Percentiles rank a stretch among this genome's conserved stretches.
Conservation (phyloP, 2,329 filamentous ascomycete genomes). For the Drechslera avenae region DNA sequence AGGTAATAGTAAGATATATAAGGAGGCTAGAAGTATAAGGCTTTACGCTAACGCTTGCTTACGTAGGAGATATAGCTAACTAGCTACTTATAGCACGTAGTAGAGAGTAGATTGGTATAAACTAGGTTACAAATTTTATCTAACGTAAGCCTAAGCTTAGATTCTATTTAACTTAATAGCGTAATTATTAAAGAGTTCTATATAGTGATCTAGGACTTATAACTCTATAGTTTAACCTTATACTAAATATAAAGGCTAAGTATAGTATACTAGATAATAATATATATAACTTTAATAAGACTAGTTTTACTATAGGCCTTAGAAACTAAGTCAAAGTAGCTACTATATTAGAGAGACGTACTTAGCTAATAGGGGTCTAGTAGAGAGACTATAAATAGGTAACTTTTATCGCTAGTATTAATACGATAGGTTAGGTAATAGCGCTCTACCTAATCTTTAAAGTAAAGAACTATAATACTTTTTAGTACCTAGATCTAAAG, state of each 20-base stretch:
- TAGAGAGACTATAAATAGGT: constrained; percentile 16
- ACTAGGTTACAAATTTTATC: background rate
- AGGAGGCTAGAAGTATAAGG: background rate
- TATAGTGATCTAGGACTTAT: background rate
- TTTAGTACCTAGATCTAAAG: constrained; percentile 6
- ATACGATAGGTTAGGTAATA: constrained; percentile 11
- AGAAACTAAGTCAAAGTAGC: constrained; percentile 6
- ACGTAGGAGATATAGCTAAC: background rate
- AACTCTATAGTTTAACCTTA: background rate
- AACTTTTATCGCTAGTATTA: constrained; percentile 16
- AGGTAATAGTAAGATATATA: background rate
- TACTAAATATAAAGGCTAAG: constrained; percentile 9
- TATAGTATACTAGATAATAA: constrained; percentile 18
- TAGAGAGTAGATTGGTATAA: background rate
- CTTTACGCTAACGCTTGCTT: background rate
- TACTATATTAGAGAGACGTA: constrained; percentile 6
- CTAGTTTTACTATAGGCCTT: constrained; percentile 18
- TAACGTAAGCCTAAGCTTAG: background rate
- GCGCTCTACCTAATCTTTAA: constrained; percentile 18
- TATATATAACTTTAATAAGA: constrained; percentile 19
- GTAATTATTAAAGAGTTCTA: too few species aligned
- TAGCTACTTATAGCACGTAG: background rate
- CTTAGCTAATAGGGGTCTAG: constrained; percentile 5
- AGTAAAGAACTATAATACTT: constrained; percentile 8
- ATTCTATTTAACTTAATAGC: background rate